A percentile compares a stretch with the other conserved stretches of the same genome.
Evolutionary conservation across 2,329 filamentous ascomycete genomes (phyloP).

Genomic region (Curvularia lunata): DNA sequence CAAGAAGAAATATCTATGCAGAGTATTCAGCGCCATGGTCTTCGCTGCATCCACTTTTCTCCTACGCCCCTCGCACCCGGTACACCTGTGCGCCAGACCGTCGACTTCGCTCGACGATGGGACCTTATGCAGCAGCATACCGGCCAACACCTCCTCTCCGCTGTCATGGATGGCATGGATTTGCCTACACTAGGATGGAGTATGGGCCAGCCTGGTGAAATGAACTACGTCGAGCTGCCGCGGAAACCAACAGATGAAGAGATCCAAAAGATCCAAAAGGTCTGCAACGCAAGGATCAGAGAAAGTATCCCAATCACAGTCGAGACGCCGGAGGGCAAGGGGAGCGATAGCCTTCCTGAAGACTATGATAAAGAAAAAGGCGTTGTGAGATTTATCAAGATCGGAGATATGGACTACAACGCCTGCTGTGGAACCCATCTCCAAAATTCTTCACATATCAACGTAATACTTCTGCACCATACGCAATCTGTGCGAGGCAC

Average conservation of each 20-base stretch:
- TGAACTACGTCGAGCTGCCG: slow-evolving; percentile 44
- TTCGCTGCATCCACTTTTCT: slow-evolving; percentile 78
- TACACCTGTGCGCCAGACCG: slow-evolving; percentile 43
- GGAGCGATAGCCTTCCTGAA: slow-evolving; percentile 35
- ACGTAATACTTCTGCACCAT: slow-evolving; percentile 40
- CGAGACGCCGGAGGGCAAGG: slow-evolving; percentile 38
- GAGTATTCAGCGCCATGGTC: slow-evolving; percentile 49
- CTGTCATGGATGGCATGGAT: slow-evolving; percentile 41
- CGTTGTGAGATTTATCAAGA: slow-evolving; percentile 42
- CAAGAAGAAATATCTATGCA: slow-evolving; percentile 34
- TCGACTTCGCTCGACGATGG: slow-evolving; percentile 41
- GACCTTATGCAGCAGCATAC: slow-evolving; percentile 48
- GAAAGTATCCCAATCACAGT: slow-evolving; percentile 39
- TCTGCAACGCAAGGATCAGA: slow-evolving; percentile 39
- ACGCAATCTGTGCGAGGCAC: slow-evolving; percentile 40
- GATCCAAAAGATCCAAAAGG: slow-evolving; percentile 32
- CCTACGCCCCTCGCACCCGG: slow-evolving; percentile 85
- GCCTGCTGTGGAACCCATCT: slow-evolving; percentile 46
- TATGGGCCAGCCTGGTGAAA: slow-evolving; percentile 43
- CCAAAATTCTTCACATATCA: slow-evolving; percentile 42
- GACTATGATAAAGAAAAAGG: slow-evolving; percentile 45
- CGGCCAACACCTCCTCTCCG: slow-evolving; percentile 44
- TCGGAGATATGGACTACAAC: slow-evolving; percentile 44
- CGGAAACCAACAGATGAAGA: slow-evolving; percentile 39
- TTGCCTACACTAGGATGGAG: slow-evolving; percentile 41